phyloP scores from a whole-genome alignment of 306 rosid genomes.

The Quercus glauca region DNA sequence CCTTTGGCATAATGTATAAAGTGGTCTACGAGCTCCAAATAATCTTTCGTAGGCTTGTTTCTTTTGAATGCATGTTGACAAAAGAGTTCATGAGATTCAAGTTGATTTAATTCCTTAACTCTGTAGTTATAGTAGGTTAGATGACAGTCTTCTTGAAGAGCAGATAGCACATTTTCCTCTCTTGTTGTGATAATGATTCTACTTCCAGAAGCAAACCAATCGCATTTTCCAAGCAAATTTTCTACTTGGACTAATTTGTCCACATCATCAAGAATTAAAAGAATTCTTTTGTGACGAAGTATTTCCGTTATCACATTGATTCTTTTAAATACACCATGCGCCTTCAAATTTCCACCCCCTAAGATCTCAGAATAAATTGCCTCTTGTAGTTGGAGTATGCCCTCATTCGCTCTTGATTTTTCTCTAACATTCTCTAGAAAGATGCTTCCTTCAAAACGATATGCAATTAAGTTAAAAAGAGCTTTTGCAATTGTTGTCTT shows the following conservation, averaged over 20 bases:
- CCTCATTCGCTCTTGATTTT: neutral
- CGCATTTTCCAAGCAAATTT: constrained; percentile 16
- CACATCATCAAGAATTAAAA: constrained; percentile 25
- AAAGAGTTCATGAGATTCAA: constrained; percentile 14
- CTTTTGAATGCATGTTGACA: constrained; percentile 14
- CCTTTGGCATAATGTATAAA: constrained; percentile 31
- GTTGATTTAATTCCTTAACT: constrained; percentile 8
- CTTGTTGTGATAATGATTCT: constrained; percentile 29
- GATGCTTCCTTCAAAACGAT: constrained; percentile 3
- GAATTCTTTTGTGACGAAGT: constrained; percentile 9
- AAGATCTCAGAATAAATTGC: neutral
- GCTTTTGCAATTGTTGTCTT: constrained; percentile 19
- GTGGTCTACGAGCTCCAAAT: neutral
- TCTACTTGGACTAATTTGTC: constrained; percentile 14
- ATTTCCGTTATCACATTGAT: constrained; percentile 2
- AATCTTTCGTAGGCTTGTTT: neutral
- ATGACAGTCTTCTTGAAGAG: neutral
- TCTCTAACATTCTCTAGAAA: constrained; percentile 28
- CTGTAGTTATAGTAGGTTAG: neutral
- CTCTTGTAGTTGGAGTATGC: constrained; percentile 14
- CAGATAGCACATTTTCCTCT: constrained; percentile 15
- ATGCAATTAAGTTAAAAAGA: constrained; percentile 1
- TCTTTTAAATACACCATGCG: neutral
- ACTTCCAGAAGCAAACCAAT: constrained; percentile 26
- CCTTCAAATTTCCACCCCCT: neutral